Evolutionary conservation across 345 rosid species (phyloP), one percentile per base, ranked within the genome.

Genomic region (Acer campestre): DNA sequence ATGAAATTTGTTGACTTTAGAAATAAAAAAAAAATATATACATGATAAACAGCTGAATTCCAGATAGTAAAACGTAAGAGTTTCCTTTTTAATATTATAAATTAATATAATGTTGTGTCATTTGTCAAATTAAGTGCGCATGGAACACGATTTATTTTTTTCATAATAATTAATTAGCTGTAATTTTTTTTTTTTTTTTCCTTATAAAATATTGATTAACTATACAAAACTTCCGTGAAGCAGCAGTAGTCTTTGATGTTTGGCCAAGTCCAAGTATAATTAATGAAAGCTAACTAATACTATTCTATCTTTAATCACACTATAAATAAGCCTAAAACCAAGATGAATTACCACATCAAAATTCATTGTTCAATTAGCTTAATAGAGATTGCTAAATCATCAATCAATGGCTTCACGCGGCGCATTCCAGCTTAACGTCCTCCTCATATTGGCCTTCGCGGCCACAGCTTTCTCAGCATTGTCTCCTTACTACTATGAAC

Each of bases 401-500:
- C 38, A 35, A 9, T 2, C 27, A 58, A 85, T 83, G 86, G 82
- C 56, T 71, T 74, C 79, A 51, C 7, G 62, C 11, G 56, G 67
- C 74, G 22, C 18, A 25, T 61, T 71, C 35, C 38, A 29, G n/a
- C 61, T 73, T 67, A 73, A 53, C 27, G 22, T 67, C 67, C n/a
- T 84, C 29, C 48, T 84, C 5, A 16, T 80, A 49, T n/a, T 79
- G 71, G 63, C 62, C 66, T 20, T 78, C 35, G 75, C 76, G 9
- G 9, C 80, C 59, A 35, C 80, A 11, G 73, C 75, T 61, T 49
- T 77, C 38, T 74, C 84, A 0, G 10, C 51, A 5, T 75, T 89
- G 12, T 78, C 89, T 46, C 92, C 95, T 29, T 2, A 70, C 59
- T 93, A 83, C 85, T 93, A 90, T 40, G 86, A 85, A 17, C 46